Base-by-base conservation (phyloP, 768 basidiomycete species). In the Macrolepiota albuminosa region DNA sequence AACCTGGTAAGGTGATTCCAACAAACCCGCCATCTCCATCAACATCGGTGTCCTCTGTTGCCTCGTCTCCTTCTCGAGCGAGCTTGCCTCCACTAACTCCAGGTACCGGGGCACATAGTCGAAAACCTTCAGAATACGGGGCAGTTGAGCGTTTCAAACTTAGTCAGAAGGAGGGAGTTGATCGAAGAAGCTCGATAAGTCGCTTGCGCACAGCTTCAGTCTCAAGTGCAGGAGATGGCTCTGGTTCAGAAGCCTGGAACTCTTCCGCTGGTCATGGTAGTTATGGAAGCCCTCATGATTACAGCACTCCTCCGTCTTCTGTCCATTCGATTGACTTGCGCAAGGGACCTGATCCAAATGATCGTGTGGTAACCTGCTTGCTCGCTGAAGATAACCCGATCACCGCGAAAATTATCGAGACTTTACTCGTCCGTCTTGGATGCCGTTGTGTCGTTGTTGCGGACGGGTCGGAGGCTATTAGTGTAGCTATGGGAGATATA, bases 361-460 rank as follows among this genome's bases (percentile, higher is more conserved):
- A 95, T 70, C 85, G 93, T 43, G 87, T 89, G n/a, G 88, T 98
- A 56, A 97, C 95, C 43, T 95, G 93, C 68, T 72, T 99, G 31
- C 81, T 99, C 39, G 97, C 96, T 1, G 97, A 98, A 72, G 95
- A 98, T 67, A 98, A 99, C 68, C 97, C 97, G 1, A 98, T 98
- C 64, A 96, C 95, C 0, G 91, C 92, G 36, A 98, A 98, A 78
- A 98, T 99, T 52, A 88, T 98, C 52, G 95, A 98, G 73, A 98
- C 95, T 2, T 74, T 98, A 48, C 83, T 99, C 50, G 90, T 93
- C 61, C 87, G 95, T 39, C 83, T 98, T 61, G 97, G 97, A 1
- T 98, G 96, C 72, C 89, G 95, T 18, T 94, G 93, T 71, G 89
- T 98, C 10, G 91, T 98, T 9, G 97, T 98, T 18, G 85, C 93